phyloP scores from a whole-genome alignment of 1,139 yeast genomes.

The Nematodospora anomalae region DNA sequence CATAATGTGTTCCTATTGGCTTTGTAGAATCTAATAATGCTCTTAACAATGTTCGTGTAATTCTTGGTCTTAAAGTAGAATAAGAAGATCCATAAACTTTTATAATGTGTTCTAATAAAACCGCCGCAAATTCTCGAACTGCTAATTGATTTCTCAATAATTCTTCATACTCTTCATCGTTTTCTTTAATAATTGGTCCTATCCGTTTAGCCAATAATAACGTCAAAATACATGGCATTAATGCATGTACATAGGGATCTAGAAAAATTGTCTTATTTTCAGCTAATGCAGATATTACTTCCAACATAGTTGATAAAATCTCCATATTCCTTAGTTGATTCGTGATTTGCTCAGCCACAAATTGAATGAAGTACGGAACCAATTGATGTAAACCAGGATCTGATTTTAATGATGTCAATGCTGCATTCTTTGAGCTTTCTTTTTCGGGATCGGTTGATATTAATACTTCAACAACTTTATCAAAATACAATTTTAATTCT shows the following conservation, averaged over 20 bases:
- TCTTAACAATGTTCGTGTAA: slow-evolving; percentile 85
- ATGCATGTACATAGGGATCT: slow-evolving; percentile 94
- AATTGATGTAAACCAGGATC: slow-evolving; percentile 97
- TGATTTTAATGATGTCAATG: slow-evolving; percentile 75
- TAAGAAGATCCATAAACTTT: slow-evolving; percentile 81
- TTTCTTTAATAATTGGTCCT: slow-evolving; percentile 56
- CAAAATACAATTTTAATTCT: slow-evolving; percentile 90
- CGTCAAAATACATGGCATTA: slow-evolving; percentile 94
- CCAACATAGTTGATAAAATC: slow-evolving; percentile 82
- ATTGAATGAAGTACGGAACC: slow-evolving; percentile 94
- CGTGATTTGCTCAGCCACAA: slow-evolving; percentile 93
- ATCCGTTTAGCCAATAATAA: slow-evolving; percentile 83
- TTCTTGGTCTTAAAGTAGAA: slow-evolving; percentile 88
- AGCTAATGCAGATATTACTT: slow-evolving; percentile 81
- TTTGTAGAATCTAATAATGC: slow-evolving; percentile 80
- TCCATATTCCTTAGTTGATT: slow-evolving; percentile 77
- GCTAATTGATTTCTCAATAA: slow-evolving; percentile 50
- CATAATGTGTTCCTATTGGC: slow-evolving; percentile 89
- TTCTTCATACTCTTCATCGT: slow-evolving; percentile 30
- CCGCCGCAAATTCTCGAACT: slow-evolving; percentile 86
- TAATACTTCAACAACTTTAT: slow-evolving; percentile 82
- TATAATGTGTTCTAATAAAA: slow-evolving; percentile 74
- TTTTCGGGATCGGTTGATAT: slow-evolving; percentile 58
- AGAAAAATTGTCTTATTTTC: slow-evolving; percentile 84
- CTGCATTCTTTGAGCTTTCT: slow-evolving; percentile 69